These are phyloP conservation scores for Lasiosphaeria miniovina DNA, from an alignment of 495 filamentous ascomycete species.

Conservation along the genomic window DNA sequence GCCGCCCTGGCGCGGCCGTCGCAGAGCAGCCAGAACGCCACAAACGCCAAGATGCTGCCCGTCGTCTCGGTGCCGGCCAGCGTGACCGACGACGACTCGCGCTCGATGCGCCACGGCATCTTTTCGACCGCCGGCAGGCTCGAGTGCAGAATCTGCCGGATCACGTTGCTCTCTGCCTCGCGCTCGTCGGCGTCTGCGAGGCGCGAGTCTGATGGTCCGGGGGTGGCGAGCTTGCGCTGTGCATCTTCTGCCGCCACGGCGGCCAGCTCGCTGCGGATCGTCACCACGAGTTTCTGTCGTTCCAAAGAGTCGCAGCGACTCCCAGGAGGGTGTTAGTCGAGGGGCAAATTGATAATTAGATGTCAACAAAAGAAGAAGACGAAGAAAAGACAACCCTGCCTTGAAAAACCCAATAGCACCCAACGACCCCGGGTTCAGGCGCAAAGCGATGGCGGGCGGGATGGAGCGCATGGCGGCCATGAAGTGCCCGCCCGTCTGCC, in stretches of 20 bases:
- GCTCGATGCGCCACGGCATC: slow-evolving; percentile 15
- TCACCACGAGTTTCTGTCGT: slow-evolving; percentile 3
- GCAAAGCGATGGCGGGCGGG: slow-evolving; percentile 2
- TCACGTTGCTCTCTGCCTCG: slow-evolving; percentile 18
- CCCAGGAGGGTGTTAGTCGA: neutral
- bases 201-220: neutral
- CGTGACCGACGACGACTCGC: slow-evolving; percentile 28
- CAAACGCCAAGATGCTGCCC: slow-evolving; percentile 26
- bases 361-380: neutral
- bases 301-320: neutral
- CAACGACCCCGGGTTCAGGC: slow-evolving; percentile 9
- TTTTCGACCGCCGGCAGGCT: slow-evolving; percentile 32
- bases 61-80: slow-evolving; percentile 41
- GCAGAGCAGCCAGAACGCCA: slow-evolving; percentile 30
- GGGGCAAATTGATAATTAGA: too few relatives aligned
- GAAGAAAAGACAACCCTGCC: neutral
- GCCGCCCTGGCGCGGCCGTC: slow-evolving; percentile 22
- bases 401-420: slow-evolving; percentile 14
- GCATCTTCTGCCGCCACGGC: too few relatives aligned
- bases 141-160: slow-evolving; percentile 29
- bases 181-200: neutral
- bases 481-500: slow-evolving; percentile 4
- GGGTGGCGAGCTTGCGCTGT: neutral
- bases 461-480: slow-evolving; percentile 2
- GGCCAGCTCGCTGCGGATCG: slow-evolving; percentile 1